phyloP scores from a whole-genome alignment of 1,284 basidiomycete species.

The Puccinia coronata region DNA sequence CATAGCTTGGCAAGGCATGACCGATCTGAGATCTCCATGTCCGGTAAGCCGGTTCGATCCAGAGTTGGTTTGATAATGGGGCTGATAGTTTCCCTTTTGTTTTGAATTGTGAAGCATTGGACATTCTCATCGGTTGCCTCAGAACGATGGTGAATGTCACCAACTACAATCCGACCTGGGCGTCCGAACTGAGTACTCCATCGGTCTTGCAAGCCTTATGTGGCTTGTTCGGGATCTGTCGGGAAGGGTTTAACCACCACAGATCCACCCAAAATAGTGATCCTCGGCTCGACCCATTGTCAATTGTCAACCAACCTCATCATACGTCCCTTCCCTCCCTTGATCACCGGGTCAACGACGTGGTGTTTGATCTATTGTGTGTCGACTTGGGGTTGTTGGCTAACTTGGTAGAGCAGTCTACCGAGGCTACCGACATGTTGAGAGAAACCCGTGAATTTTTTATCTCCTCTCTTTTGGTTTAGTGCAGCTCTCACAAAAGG shows the following conservation, averaged over 20 bases:
- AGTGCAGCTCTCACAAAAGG: background rate
- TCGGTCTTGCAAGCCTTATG: constrained; percentile 21
- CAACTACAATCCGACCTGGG: constrained; percentile 27
- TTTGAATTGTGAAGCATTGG: background rate
- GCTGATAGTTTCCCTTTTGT: background rate
- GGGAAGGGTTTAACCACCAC: constrained; percentile 29
- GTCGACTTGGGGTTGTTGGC: constrained; percentile 38
- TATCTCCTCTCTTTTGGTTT: background rate
- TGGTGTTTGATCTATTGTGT: constrained; percentile 43
- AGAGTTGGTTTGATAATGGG: background rate
- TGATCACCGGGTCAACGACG: constrained; percentile 14
- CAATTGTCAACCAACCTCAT: background rate
- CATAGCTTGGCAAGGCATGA: constrained; percentile 23
- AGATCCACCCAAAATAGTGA: background rate
- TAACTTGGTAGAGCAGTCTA: constrained; percentile 34
- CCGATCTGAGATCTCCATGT: constrained; percentile 1
- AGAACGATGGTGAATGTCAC: constrained; percentile 46
- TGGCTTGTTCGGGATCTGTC: constrained; percentile 28
- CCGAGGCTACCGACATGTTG: constrained; percentile 23
- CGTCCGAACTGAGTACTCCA: constrained; percentile 9
- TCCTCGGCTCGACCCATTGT: background rate
- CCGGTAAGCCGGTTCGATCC: background rate
- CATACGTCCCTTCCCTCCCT: background rate
- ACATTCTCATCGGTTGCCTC: constrained; percentile 37
- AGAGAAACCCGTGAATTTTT: constrained; percentile 20